These are phyloP conservation scores for Lecanosticta acicola DNA, from an alignment of 2,329 filamentous ascomycete species.

Conservation along the genomic window DNA sequence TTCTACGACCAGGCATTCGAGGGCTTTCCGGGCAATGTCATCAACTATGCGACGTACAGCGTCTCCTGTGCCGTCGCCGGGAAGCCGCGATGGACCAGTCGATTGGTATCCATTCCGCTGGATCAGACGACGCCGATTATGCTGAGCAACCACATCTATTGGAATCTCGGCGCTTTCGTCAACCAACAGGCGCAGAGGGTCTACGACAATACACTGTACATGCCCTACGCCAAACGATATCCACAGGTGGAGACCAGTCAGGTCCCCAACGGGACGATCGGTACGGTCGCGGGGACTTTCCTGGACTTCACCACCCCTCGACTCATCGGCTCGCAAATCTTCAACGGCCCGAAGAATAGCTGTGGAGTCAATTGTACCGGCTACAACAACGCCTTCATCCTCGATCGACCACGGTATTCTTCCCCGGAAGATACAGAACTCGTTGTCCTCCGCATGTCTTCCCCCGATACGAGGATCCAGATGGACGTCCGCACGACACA, in stretches of 20 bases:
- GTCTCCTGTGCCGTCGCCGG: conserved; percentile 44
- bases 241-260: conserved; percentile 22
- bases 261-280: conserved; percentile 35
- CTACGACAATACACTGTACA: conserved; percentile 65
- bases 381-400: conserved; percentile 1
- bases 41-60: conserved; percentile 68
- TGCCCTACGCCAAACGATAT: conserved; percentile 55
- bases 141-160: conserved; percentile 70
- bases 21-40: conserved; percentile 72
- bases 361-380: conserved; percentile 70
- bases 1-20: conserved; percentile 65
- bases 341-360: conserved; percentile 19
- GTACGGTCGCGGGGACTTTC: conserved; percentile 33
- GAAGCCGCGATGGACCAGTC: conserved; percentile 62
- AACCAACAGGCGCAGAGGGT: conserved; percentile 61
- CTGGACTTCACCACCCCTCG: conserved; percentile 23
- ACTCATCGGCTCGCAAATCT: conserved; percentile 17
- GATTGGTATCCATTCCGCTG: conserved; percentile 63
- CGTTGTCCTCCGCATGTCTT: conserved; percentile 17
- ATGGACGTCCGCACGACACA: conserved; percentile 23
- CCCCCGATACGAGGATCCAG: conserved; percentile 21
- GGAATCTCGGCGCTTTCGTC: conserved; percentile 74
- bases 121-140: conserved; percentile 76
- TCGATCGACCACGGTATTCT: conserved; percentile 14
- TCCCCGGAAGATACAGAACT: conserved; percentile 15